Conservation (phyloP, 2,329 filamentous ascomycete species). For the Colletotrichum sp. region DNA sequence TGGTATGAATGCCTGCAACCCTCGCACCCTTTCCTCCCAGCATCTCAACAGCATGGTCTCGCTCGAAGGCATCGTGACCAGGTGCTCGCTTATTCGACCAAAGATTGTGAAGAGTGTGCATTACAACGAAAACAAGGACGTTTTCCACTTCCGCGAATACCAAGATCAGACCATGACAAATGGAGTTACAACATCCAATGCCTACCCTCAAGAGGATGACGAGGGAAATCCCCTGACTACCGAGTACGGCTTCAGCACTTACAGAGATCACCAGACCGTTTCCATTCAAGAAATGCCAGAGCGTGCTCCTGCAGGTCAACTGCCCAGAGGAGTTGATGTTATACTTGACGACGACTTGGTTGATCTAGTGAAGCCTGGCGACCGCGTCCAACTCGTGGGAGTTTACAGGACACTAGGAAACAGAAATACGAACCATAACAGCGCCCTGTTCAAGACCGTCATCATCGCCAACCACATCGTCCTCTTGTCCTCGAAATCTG, state of each 20-base stretch:
- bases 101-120: conserved; percentile 99
- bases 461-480: conserved; percentile 96
- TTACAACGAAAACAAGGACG: conserved; percentile 86
- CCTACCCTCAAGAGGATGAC: conserved; percentile 93
- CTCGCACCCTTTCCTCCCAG: conserved; percentile 84
- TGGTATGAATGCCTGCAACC: conserved; percentile 93
- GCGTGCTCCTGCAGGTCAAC: conserved; percentile 90
- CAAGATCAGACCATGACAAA: conserved; percentile 97
- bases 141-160: conserved; percentile 90
- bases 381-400: conserved; percentile 95
- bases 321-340: conserved; percentile 94
- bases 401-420: conserved; percentile 95
- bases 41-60: conserved; percentile 98
- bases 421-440: conserved; percentile 87
- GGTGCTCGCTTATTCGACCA: conserved; percentile 91
- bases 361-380: conserved; percentile 92
- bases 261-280: conserved; percentile 95
- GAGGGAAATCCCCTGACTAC: conserved; percentile 91
- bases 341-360: conserved; percentile 97
- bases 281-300: conserved; percentile 99
- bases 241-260: conserved; percentile 95
- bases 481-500: conserved; percentile 92
- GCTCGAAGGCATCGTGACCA: conserved; percentile 95
- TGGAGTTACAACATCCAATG: conserved; percentile 84
- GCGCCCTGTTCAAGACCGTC: conserved; percentile 92